Percentiles rank a stretch among this genome's conserved stretches.
Evolutionary conservation across 108 stramenopile species (phyloP).

Genomic region (Nitzschia palea): DNA sequence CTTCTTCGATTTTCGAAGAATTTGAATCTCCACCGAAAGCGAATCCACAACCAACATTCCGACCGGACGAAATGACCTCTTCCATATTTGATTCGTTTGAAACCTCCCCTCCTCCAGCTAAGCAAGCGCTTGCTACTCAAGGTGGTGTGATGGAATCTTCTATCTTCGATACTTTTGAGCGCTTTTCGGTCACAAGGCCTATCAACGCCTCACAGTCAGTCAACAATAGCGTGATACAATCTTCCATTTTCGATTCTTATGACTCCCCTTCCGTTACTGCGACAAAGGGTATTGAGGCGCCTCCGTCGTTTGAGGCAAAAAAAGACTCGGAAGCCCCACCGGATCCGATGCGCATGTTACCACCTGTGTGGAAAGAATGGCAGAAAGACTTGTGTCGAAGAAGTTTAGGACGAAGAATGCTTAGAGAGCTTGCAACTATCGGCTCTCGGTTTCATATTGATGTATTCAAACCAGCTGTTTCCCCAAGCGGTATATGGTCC

Average conservation of each 20-base stretch:
- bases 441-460: constrained; percentile 55
- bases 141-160: constrained; percentile 31
- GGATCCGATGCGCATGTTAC: constrained; percentile 16
- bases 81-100: constrained; percentile 68
- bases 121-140: constrained; percentile 19
- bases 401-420: constrained; percentile 51
- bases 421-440: constrained; percentile 68
- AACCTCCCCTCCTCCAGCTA: constrained; percentile 23
- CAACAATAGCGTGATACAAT: constrained; percentile 6
- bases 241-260: constrained; percentile 61
- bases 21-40: constrained; percentile 36
- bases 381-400: constrained; percentile 32
- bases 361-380: constrained; percentile 69
- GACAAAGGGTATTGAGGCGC: neutral
- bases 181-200: neutral
- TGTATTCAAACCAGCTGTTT: constrained; percentile 25
- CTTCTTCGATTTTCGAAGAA: constrained; percentile 52
- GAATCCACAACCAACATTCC: constrained; percentile 8
- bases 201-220: neutral
- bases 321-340: neutral
- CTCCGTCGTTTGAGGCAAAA: neutral
- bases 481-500: constrained; percentile 20
- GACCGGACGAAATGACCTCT: constrained; percentile 30
- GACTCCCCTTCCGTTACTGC: constrained; percentile 26
- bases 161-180: constrained; percentile 60